These are phyloP conservation scores for Debaryomycetaceae sp. DNA, from an alignment of 1,139 yeast species.

Conservation along the genomic window DNA sequence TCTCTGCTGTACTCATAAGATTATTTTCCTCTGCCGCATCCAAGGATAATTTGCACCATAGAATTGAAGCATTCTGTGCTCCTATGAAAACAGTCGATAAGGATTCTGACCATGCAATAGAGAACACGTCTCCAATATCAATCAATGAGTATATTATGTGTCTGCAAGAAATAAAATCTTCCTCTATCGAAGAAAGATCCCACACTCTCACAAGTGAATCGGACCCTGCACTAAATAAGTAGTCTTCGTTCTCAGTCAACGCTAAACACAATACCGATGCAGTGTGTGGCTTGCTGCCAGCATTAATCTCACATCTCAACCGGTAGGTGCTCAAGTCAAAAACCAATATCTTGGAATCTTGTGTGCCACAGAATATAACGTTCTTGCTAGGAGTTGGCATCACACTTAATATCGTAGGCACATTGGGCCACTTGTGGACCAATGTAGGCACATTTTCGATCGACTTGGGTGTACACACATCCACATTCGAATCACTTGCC, in stretches of 20 bases:
- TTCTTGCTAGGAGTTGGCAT: slow-evolving; percentile 59
- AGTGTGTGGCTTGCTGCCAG: slow-evolving; percentile 51
- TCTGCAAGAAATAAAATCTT: slow-evolving; percentile 33
- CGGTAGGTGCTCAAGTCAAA: slow-evolving; percentile 68
- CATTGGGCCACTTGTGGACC: slow-evolving; percentile 75
- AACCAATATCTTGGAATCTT: slow-evolving; percentile 76
- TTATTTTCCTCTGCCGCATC: slow-evolving; percentile 5
- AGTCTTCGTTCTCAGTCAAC: slow-evolving; percentile 54
- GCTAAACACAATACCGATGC: slow-evolving; percentile 73
- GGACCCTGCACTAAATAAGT: slow-evolving; percentile 80
- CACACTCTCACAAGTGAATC: slow-evolving; percentile 88
- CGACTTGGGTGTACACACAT: background rate
- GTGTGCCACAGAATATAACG: slow-evolving; percentile 86
- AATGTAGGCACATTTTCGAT: slow-evolving; percentile 16
- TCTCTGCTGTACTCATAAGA: slow-evolving; percentile 19
- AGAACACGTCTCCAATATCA: slow-evolving; percentile 92
- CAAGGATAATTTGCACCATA: slow-evolving; percentile 54
- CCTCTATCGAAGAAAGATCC: slow-evolving; percentile 42
- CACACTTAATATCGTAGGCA: slow-evolving; percentile 74
- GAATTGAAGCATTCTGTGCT: slow-evolving; percentile 85
- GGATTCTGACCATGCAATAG: slow-evolving; percentile 66
- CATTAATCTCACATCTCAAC: slow-evolving; percentile 33
- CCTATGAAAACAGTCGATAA: slow-evolving; percentile 74
- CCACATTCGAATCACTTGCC: background rate
- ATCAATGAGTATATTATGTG: slow-evolving; percentile 74